Conservation (phyloP, 75 land plant genomes). For the Pinus albicaulis region DNA sequence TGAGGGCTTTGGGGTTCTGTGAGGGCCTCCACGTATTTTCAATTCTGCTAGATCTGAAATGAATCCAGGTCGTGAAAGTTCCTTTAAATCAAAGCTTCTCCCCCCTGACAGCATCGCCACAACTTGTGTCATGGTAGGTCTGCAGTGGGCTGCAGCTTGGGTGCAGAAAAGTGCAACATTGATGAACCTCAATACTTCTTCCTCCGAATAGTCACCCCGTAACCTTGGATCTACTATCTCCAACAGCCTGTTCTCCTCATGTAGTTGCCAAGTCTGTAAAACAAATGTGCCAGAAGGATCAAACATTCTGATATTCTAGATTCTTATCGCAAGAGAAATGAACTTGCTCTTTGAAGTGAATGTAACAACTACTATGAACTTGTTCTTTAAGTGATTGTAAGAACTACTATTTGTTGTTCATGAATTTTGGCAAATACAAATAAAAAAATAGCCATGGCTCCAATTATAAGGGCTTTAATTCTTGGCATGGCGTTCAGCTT, state of each 20-base stretch:
- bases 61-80: slow-evolving; percentile 59
- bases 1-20: neutral
- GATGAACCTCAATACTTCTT: slow-evolving; percentile 47
- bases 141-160: slow-evolving; percentile 41
- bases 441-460: no score
- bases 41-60: slow-evolving; percentile 17
- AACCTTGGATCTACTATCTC: slow-evolving; percentile 56
- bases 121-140: slow-evolving; percentile 64
- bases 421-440: no score
- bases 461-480: no score
- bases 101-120: slow-evolving; percentile 52
- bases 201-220: slow-evolving; percentile 28
- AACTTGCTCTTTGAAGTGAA: no score
- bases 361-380: no score
- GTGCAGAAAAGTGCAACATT: slow-evolving; percentile 72
- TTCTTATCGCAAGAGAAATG: no score
- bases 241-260: slow-evolving; percentile 42
- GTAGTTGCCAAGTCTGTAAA: slow-evolving; percentile 58
- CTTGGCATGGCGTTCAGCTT: no score
- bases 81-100: slow-evolving; percentile 34
- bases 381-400: no score
- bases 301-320: no score
- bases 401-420: no score
- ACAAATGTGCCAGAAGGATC: neutral
- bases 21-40: neutral